These are phyloP conservation scores for Yamadazyma friedrichii DNA, from an alignment of 1,139 yeast genomes.

Conservation along the genomic window DNA sequence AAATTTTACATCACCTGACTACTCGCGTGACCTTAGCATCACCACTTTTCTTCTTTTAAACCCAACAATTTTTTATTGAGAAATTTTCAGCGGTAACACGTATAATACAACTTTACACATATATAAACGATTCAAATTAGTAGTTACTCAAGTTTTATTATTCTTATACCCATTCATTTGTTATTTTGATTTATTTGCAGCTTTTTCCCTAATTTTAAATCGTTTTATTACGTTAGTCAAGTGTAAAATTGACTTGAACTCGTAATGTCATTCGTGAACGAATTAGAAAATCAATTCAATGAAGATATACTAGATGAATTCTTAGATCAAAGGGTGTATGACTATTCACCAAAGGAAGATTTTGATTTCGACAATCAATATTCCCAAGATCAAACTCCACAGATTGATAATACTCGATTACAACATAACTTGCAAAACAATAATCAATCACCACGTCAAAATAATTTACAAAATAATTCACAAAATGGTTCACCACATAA, in stretches of 20 bases:
- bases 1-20: neutral
- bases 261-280: constrained; percentile 4
- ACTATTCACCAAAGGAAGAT: constrained; percentile 19
- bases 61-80: constrained; percentile 8
- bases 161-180: no score
- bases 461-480: neutral
- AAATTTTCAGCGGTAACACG: constrained; percentile 4
- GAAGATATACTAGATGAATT: constrained; percentile 55
- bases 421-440: neutral
- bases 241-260: neutral
- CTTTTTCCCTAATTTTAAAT: neutral
- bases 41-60: neutral
- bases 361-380: constrained; percentile 10
- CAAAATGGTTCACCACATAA: neutral
- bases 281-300: constrained; percentile 15
- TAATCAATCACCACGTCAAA: neutral
- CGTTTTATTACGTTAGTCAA: neutral
- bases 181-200: no score
- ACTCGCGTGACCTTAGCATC: constrained; percentile 1
- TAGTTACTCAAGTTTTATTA: no score
- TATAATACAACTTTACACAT: neutral
- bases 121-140: neutral
- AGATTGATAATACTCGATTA: neutral
- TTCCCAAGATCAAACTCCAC: neutral
- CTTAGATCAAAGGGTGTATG: constrained; percentile 56